Evolutionary conservation across 495 filamentous ascomycete genomes (phyloP), one percentile per base, ranked within the genome.

Genomic region (Cairneyella variabilis): DNA sequence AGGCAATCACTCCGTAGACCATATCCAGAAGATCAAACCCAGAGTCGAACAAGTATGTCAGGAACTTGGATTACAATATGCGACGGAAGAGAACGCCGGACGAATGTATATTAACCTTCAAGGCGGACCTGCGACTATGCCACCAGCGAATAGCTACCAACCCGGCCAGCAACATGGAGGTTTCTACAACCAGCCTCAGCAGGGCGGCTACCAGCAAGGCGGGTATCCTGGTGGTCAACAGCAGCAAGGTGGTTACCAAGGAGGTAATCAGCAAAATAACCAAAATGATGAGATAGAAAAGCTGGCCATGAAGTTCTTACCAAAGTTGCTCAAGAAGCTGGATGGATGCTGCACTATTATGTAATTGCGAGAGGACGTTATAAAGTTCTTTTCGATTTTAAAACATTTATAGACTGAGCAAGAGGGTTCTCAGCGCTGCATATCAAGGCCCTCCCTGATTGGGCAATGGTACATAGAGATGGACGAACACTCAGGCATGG

Each of bases 1-100:
- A 70, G 93, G 93, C 2, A 93, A 92, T 68, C 95, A 98, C 70
- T 89, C 83, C 23, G 72, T 67, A 2, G 76, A 82, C 52, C 83
- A 89, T 60, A 76, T 97, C 38, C 85, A 93, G 64, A 96, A 93
- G 73, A 81, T 98, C 64, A 96, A 91, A 68, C 93, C 93, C 5
- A 75, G 84, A 23, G 91, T 97, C 16, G 91, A 97, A 69, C 74
- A 87, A 59, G 70, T 97, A 42, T 96, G 90, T 66, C 78, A 70
- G 10, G 85, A 95, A 63, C 69, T 92, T 21, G 90, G 92, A 0
- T 71, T 97, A 21, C 78, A 90, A 58, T 96, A 86, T 66, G 64
- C 75, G 39, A 89, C 88, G 2, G 93, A 97, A 73, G 83, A 88
- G 28, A 98, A 98, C 60, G 84, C 82, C 3, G 93, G 93, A 2